Base-by-base conservation (phyloP, 495 filamentous ascomycete genomes). In the Cenococcum geophilum region DNA sequence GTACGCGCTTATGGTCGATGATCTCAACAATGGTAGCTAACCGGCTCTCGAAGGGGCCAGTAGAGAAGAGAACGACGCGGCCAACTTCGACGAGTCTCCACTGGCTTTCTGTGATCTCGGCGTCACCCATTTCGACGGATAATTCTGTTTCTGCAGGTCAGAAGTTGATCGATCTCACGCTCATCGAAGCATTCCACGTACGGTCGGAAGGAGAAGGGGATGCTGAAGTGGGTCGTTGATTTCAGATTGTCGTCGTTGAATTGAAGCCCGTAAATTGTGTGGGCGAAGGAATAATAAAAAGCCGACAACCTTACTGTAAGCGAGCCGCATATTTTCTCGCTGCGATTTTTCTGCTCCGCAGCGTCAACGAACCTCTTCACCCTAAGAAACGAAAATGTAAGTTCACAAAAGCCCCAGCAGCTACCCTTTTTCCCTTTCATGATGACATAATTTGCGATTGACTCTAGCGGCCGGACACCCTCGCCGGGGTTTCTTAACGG, bases 391-490 rank as follows among this genome's bases (percentile, higher is more conserved):
- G 27, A 32, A 51, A n/a, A 1, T 52, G 49, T 52, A 52, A 25
- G 49, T 49, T 59, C 27, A 3, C 2, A 32, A 32, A 32, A 6
- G 27, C 27, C 6, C 6, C 6, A 6, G 27, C 27, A 32, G 27
- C 27, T 6, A 6, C 27, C 27, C 6, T 32, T 32, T 32, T 32
- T 32, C 6, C 27, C 2, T 32, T 32, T 6, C 27, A 86, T 90
- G 91, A 95, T 92, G 90, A 82, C 74, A 88, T 93, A 96, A 96
- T 96, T 96, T 96, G 91, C 91, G 91, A 91, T 91, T 91, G 90
- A 96, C 85, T 76, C 76, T 72, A 76, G 60, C 73, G 74, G 76
- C 81, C 85, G 85, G 90, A 88, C 77, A 75, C 86, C 82, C 88
- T 86, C 85, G 89, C 91, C 89, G 82, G 89, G 81, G 86, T 79